phyloP scores from a whole-genome alignment of 2,329 filamentous ascomycete species.

The Calonectria ilicicola region DNA sequence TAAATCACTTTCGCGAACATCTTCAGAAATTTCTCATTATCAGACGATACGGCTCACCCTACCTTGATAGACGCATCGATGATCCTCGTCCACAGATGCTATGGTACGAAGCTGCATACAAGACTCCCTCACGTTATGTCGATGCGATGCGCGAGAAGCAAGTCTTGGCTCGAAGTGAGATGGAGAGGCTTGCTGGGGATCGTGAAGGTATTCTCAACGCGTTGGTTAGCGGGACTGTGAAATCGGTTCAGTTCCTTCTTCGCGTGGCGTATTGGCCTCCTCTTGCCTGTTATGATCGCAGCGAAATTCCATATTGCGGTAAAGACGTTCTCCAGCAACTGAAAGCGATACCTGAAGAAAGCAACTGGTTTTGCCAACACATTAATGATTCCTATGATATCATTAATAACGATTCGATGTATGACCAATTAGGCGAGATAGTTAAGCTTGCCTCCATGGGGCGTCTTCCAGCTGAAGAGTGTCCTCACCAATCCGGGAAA shows the following conservation, averaged over 20 bases:
- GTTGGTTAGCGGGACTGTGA: not conserved
- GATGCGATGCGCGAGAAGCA: not conserved
- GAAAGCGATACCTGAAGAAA: not conserved
- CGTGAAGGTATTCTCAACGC: not conserved
- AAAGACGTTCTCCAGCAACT: not conserved
- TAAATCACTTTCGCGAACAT: not conserved
- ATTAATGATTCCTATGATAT: not conserved
- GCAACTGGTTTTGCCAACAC: not conserved
- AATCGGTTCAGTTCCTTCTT: not conserved
- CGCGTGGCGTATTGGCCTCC: conserved; percentile 1
- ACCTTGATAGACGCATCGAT: not conserved
- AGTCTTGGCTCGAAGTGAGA: not conserved
- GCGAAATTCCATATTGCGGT: not conserved
- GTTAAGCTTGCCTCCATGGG: not conserved
- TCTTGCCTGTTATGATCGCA: not conserved
- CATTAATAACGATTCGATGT: not conserved
- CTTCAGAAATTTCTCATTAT: not conserved
- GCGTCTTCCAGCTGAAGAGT: not conserved
- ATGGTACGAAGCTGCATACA: not conserved
- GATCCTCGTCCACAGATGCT: not conserved
- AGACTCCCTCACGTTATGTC: not conserved
- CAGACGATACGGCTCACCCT: not conserved
- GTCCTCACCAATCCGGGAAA: not conserved
- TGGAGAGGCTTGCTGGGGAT: not conserved
- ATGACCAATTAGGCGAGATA: not conserved